Percentiles rank a stretch among this genome's conserved stretches.
These are phyloP conservation scores for Castanea mollissima DNA, from an alignment of 306 rosid species.

Conservation along the genomic window DNA sequence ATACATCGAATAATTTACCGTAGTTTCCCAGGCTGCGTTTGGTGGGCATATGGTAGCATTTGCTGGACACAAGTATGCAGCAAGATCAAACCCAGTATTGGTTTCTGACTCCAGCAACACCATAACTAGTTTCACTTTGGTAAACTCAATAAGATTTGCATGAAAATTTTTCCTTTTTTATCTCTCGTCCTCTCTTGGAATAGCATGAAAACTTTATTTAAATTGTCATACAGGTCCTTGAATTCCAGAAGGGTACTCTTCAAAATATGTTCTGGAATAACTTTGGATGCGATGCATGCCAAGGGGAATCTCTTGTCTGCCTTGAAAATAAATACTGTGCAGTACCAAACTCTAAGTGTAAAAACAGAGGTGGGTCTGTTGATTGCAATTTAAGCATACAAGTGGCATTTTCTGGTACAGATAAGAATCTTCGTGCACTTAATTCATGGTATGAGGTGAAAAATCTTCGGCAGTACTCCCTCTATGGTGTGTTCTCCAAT, in stretches of 20 bases:
- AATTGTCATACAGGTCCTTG: slow-evolving; percentile 60
- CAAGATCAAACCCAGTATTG: slow-evolving; percentile 73
- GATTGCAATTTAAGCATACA: slow-evolving; percentile 71
- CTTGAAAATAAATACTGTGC: slow-evolving; percentile 72
- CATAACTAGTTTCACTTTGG: slow-evolving; percentile 84
- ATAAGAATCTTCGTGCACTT: slow-evolving; percentile 66
- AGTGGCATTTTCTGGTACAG: slow-evolving; percentile 83
- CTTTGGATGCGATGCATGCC: slow-evolving; percentile 63
- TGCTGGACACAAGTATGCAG: slow-evolving; percentile 92
- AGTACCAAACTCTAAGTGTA: slow-evolving; percentile 55
- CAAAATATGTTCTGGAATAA: slow-evolving; percentile 80
- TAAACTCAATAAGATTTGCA: slow-evolving; percentile 20
- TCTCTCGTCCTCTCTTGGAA: neutral
- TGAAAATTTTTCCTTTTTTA: neutral
- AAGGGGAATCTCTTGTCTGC: slow-evolving; percentile 46
- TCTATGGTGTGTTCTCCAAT: slow-evolving; percentile 51
- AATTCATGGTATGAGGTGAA: slow-evolving; percentile 85
- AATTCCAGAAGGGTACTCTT: slow-evolving; percentile 69
- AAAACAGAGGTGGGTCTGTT: slow-evolving; percentile 38
- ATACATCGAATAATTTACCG: neutral
- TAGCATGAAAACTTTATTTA: slow-evolving; percentile 10
- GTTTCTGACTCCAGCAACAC: slow-evolving; percentile 53
- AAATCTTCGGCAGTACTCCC: slow-evolving; percentile 63
- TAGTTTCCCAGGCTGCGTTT: slow-evolving; percentile 28
- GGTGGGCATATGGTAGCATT: slow-evolving; percentile 86